Evolutionary conservation across 179 eudicot species (phyloP), one percentile per base, ranked within the genome.

Genomic region (Beta macrorhiza): DNA sequence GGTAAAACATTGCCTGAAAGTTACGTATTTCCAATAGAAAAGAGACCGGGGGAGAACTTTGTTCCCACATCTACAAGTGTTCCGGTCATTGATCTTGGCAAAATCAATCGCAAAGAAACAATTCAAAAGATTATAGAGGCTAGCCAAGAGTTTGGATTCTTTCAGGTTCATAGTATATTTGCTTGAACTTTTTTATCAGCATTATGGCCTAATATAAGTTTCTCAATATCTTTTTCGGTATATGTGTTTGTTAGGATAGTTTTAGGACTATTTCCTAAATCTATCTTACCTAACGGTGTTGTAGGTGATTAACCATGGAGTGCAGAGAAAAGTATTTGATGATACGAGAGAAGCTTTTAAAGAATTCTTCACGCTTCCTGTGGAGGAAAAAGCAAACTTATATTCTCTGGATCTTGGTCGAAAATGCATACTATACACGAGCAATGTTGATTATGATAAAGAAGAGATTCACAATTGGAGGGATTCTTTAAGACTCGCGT

Each of bases 401-500:
- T 84, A 61, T 2, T 78, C 78, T 19, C 17, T 45, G 42, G 81
- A 84, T 25, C 11, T 47, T 7, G 25, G 55, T 52, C 44, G 61
- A 14, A 76, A 68, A 17, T 79, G 73, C 75, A 75, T 79, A 32
- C 84, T 86, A 62, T 73, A 77, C 79, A 81, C 90, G 7, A 87
- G 90, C 74, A 86, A 86, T 71, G 65, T 59, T 15, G 62, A 78
- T 76, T 85, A 82, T 77, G 79, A 71, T 0, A 55, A 63, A 2
- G 88, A 89, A 77, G 77, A 78, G 25, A 70, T 76, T 85, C 89
- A 88, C 45, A 68, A 67, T 7, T 89, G 92, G 90, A 83, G 88
- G 29, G 92, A 89, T 67, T 80, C 81, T 32, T 53, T 88, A 72
- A 86, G 58, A 55, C 85, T 81, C 55, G 44, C 62, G 80, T 86